Conservation (phyloP, 176 grass and related monocot genomes). For the Zea mays region Zm-B73-REFERENCE-NAM-5.0 NC_050101.1:94516501-94517000, state of each 20-base stretch:
- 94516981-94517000: slow-evolving; percentile 3
- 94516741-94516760: slow-evolving; percentile 75
- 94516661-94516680: not conserved
- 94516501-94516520: slow-evolving; percentile 27
- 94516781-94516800: slow-evolving; percentile 84
- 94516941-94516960: not conserved
- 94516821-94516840: slow-evolving; percentile 4
- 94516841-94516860: slow-evolving; percentile 31
- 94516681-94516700: no score
- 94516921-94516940: slow-evolving; percentile 30
- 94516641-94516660: slow-evolving; percentile 50
- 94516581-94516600: slow-evolving; percentile 33
- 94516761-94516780: slow-evolving; percentile 67
- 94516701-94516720: not conserved
- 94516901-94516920: not conserved
- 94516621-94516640: slow-evolving; percentile 39
- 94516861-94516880: slow-evolving; percentile 41
- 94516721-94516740: slow-evolving; percentile 38
- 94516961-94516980: slow-evolving; percentile 19
- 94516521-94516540: not conserved
- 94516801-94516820: slow-evolving; percentile 15
- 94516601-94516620: slow-evolving; percentile 18
- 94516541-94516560: not conserved
- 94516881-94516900: not conserved
- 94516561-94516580: not conserved